Base-by-base conservation (phyloP, 345 rosid species). In the Euphorbia pulcherrima region DNA sequence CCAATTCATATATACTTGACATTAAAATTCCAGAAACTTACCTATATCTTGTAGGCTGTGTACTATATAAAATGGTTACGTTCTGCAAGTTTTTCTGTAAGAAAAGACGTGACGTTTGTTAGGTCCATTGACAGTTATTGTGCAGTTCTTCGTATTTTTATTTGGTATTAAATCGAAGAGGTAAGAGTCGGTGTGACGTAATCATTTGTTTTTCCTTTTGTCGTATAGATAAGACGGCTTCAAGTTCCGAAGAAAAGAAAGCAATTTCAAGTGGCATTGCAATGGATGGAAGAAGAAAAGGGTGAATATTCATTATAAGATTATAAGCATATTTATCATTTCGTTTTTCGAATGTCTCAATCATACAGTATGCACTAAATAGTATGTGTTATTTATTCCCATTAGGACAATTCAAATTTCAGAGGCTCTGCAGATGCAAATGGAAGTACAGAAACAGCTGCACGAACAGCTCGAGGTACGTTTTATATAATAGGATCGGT, bases 381-480 rank as follows among this genome's bases (percentile, higher is more conserved):
- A 50, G 39, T 58, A 58, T 58, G 35, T 47, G 17, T 40, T 13
- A 12, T 60, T 61, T 24, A 30, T 35, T 46, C 50, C 57, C 54
- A 13, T 12, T 54, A 89, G 96, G 81, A 81, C 71, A 53, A 60
- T 71, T 10, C 86, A 87, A 35, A 63, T 89, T 44, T 79, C 86
- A 0, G 96, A 89, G 76, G 89, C 96, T 44, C 63, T 87, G 59
- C 90, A 87, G 68, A 83, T 87, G 89, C 96, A 87, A 77, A 84
- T 89, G 80, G 92, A 87, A 81, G 96, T 89, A 70, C 96, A 89
- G 80, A 89, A 87, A 79, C 92, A 87, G 74, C 70, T 89, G 58
- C 96, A 89, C 64, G 92, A 89, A 81, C 96, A 89, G 57, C 96
- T 89, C 41, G 96, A 89, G 96, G 96, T 85, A 75, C 66, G 68